A percentile compares a stretch with the other conserved stretches of the same genome.
Evolutionary conservation across 2,329 filamentous ascomycete species (phyloP).

Genomic region (Chaetomium sp.): DNA sequence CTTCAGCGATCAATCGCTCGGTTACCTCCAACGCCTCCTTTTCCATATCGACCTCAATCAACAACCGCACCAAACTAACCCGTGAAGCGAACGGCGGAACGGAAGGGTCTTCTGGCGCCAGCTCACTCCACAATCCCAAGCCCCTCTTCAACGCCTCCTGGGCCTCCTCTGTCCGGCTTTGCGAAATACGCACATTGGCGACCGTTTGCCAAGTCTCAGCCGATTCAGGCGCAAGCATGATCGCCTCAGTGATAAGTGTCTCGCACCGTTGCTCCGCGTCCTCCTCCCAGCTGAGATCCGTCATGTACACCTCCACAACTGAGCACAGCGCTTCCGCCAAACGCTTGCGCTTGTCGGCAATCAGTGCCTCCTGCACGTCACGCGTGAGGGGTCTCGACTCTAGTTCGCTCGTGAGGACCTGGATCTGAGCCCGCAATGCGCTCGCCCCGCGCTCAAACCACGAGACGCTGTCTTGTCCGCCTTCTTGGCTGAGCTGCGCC

Average conservation of each 20-base stretch:
- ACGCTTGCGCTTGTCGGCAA: conserved; percentile 65
- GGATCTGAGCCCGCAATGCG: conserved; percentile 66
- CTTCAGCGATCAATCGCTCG: conserved; percentile 76
- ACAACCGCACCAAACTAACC: conserved; percentile 73
- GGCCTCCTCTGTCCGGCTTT: conserved; percentile 72
- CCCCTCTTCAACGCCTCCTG: conserved; percentile 70
- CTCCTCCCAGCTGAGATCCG: conserved; percentile 85
- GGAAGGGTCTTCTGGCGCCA: conserved; percentile 62
- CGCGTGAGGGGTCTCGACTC: conserved; percentile 30
- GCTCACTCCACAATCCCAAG: conserved; percentile 73
- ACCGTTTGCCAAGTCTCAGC: conserved; percentile 93
- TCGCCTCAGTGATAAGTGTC: conserved; percentile 80
- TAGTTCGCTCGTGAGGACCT: conserved; percentile 47
- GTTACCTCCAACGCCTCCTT: conserved; percentile 78
- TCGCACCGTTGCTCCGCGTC: conserved; percentile 89
- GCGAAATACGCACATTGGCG: conserved; percentile 88
- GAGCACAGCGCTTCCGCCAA: conserved; percentile 89
- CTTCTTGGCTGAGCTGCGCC: conserved; percentile 75
- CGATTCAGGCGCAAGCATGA: conserved; percentile 71
- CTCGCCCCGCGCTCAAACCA: conserved; percentile 68
- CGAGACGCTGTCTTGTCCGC: conserved; percentile 56
- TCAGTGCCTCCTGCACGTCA: conserved; percentile 21
- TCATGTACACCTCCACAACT: conserved; percentile 98
- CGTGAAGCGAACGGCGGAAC: conserved; percentile 83
- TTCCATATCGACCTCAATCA: conserved; percentile 88